Evolutionary conservation across 2,329 filamentous ascomycete genomes (phyloP), one percentile per base, ranked within the genome.

Genomic region (Ophiostoma tasmaniense): DNA sequence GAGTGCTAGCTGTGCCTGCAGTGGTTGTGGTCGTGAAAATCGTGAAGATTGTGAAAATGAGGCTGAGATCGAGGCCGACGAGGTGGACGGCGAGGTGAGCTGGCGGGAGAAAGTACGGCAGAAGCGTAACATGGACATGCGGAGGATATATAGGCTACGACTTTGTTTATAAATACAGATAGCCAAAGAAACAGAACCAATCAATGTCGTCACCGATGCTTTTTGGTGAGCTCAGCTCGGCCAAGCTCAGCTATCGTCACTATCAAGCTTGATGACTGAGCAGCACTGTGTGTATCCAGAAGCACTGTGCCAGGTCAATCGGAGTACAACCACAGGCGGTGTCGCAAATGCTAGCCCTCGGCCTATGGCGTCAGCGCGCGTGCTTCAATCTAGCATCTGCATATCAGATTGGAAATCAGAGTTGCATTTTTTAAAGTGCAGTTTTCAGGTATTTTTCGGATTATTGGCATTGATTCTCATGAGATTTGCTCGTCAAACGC

Each of bases 301-400:
- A 13, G 13, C 50, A 55, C 50, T 25, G 50, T 55, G 50, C n/a
- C n/a, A n/a, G n/a, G n/a, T n/a, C n/a, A n/a, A n/a, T n/a, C n/a
- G 17, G 14, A 22, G 4, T n/a, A n/a, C 14, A n/a, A 22, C 11
- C 25, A 55, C 50, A 13, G 50, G 50, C 50, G n/a, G 50, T 55
- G n/a, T 55, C 50, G 50, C 50, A 55, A 55, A 55, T n/a, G 20
- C 42, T 45, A 25, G n/a, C n/a, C n/a, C n/a, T 10, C 25, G 50
- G 50, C 50, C 50, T 55, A 55, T 55, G 50, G 50, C 50, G 50
- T 55, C 50, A 55, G 50, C 50, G 50, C 50, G 50, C 50, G 50
- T 55, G 50, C 50, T 25, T 25, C 3, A 28, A 25, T 13, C n/a
- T 55, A 3, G n/a, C n/a, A 55, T 25, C 3, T 55, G 22, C 5